Base-by-base conservation (phyloP, 2,329 filamentous ascomycete genomes). In the Cercospora sp. region DNA sequence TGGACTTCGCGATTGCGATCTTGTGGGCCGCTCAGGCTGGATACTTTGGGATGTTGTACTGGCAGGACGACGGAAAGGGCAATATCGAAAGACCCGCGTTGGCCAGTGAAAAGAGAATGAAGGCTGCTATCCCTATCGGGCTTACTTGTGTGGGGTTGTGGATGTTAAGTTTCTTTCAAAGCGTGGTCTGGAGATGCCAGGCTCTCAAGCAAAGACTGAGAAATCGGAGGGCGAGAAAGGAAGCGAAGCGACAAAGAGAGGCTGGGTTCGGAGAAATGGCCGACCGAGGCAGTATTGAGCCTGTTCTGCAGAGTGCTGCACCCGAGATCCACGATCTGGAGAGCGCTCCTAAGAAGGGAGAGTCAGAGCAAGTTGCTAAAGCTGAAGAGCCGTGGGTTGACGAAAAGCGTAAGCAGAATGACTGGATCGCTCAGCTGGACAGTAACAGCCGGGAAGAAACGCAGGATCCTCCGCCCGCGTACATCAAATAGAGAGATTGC, bases 11-110 rank as follows among this genome's bases (percentile, higher is more conserved):
- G 6, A 60, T 62, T 39, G 64, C 64, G 9, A 36, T 66, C 2
- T 23, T 66, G 28, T 66, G 64, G 64, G 57, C 64, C 18, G 57
- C 64, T 1, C 64, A 66, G 20, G 64, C 64, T n/a, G 64, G 64
- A 16, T 57, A 39, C 16, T 66, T 66, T 26, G 58, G 59, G 3
- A 58, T 39, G 3, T 13, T 66, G 23, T 66, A 66, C 31, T 55
- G 42, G 26, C 39, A 42, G 28, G 18, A 53, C 23, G 58, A 62
- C 1, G 55, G 55, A 3, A 10, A 10, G 7, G 20, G 58, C 7
- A 51, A 62, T 30, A 31, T 20, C 7, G 28, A 3, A 12, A 36
- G 64, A 30, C 64, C 64, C 12, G 16, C 2, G 28, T 36, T 57
- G 18, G 58, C 64, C 18, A 57, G 61, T 57, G 64, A 66, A 13